phyloP scores from a whole-genome alignment of 2,329 filamentous ascomycete genomes.

The Dactylonectria macrodidyma region DNA sequence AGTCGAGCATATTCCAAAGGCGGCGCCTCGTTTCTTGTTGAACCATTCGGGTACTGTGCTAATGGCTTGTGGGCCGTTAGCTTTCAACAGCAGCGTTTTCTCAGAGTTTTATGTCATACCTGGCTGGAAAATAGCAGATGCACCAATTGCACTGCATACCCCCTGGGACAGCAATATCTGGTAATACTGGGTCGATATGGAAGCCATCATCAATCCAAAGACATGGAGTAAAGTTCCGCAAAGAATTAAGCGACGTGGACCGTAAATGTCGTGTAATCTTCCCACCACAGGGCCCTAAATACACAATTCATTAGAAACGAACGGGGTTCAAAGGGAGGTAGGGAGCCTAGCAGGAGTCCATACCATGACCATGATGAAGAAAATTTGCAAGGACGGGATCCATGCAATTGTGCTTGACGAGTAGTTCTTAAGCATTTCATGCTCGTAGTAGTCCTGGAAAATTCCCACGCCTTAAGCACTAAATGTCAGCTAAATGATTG shows the following conservation, averaged over 20 bases:
- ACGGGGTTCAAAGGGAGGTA: background rate
- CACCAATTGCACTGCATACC: slow-evolving; percentile 54
- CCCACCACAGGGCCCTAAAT: slow-evolving; percentile 71
- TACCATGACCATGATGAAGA: slow-evolving; percentile 65
- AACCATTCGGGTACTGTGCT: slow-evolving; percentile 53
- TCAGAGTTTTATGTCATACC: slow-evolving; percentile 33
- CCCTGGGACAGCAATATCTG: slow-evolving; percentile 59
- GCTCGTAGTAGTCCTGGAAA: slow-evolving; percentile 72
- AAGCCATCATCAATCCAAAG: slow-evolving; percentile 75
- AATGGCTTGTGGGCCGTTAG: slow-evolving; percentile 39
- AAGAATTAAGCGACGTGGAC: slow-evolving; percentile 70
- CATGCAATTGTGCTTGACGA: slow-evolving; percentile 70
- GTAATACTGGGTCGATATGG: slow-evolving; percentile 59
- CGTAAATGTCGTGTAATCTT: slow-evolving; percentile 73
- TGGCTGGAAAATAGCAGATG: slow-evolving; percentile 52
- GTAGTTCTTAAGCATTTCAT: slow-evolving; percentile 60
- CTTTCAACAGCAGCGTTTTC: no score
- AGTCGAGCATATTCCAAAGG: slow-evolving; percentile 54
- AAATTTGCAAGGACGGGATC: slow-evolving; percentile 70
- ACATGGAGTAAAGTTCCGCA: slow-evolving; percentile 70
- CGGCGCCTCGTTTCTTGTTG: slow-evolving; percentile 50
- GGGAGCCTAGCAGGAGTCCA: slow-evolving; percentile 9
- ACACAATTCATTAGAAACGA: background rate
- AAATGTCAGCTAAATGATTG: background rate
- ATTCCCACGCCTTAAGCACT: slow-evolving; percentile 57